phyloP scores from a whole-genome alignment of 139 green algal species.

The Spirogloea muscicola region DNA sequence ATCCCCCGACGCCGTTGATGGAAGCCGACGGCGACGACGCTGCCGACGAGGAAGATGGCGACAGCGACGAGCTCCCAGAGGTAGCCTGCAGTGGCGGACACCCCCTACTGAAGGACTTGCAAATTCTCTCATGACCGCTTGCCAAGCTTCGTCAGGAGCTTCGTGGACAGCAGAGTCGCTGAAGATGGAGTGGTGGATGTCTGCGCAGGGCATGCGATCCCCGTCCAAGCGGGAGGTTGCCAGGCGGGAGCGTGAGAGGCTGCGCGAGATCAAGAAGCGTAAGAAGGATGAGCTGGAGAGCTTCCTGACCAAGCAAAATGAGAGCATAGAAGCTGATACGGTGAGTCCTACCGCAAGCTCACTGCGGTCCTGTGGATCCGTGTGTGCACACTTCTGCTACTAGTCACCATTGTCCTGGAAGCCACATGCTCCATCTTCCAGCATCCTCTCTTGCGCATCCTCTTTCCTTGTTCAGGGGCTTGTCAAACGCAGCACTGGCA shows the following conservation, averaged over 20 bases:
- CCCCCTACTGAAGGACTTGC: background rate
- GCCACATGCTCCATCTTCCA: no score
- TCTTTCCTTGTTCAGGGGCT: no score
- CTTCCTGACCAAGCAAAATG: constrained; percentile 74
- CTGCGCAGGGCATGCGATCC: background rate
- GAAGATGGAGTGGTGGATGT: constrained; percentile 8
- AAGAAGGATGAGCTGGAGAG: constrained; percentile 80
- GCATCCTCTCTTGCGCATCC: no score
- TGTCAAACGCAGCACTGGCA: no score
- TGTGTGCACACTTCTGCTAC: no score
- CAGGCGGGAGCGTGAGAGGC: constrained; percentile 70
- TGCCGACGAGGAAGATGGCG: constrained; percentile 21
- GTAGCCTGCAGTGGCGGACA: background rate
- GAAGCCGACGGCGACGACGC: background rate
- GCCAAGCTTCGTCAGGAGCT: background rate
- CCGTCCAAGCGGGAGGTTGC: constrained; percentile 57
- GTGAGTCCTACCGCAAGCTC: no score
- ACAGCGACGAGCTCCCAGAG: background rate
- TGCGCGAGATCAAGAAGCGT: constrained; percentile 70
- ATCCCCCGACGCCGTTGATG: background rate
- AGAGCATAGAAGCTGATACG: constrained; percentile 41
- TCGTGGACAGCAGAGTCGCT: background rate
- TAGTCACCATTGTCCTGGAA: no score
- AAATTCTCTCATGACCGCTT: background rate
- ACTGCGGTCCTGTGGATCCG: no score